Base-by-base conservation (phyloP, 306 rosid genomes). In the Medicago ruthenica region DNA sequence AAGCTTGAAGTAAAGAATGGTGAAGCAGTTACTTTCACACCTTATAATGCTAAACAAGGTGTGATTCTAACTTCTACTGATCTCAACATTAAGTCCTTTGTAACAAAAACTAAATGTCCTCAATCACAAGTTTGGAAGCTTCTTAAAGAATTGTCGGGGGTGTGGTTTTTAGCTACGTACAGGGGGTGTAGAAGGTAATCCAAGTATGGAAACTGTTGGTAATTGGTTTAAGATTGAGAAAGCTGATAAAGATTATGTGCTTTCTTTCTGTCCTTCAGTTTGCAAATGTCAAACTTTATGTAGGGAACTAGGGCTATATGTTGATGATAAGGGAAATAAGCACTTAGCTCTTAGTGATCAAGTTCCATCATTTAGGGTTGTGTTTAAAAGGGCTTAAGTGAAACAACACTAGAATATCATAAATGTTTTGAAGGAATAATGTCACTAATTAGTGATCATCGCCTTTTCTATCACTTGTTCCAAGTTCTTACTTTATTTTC, bases 221-320 rank as follows among this genome's bases (percentile, higher is more conserved):
- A 87, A 87, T 18, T 89, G 91, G 93, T 87, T 85, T 73, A 89
- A 89, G 88, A 89, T 89, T 54, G 92, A 86, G 84, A 89, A 88
- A 74, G 68, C 44, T 9, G 84, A 21, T 2, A 59, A 65, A 0
- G 86, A 85, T 45, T 91, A 89, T 76, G 81, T 80, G 50, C 69
- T 91, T 13, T 75, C 79, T 7, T 91, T 86, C 42, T 91, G 95
- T 60, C 97, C 97, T 34, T 62, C 72, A 0, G 94, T 88, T 0
- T 87, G 92, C n/a, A 74, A 64, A 3, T 86, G 91, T 74, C 78
- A 71, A 11, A 90, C 87, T 60, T 2, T 85, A 58, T 89, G 95
- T 50, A 76, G 81, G 54, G 91, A 84, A 16, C 71, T 83, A 3
- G 83, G 86, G 36, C n/a, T 83, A 0, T 83, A 20, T 51, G 10